Evolutionary conservation across 2,329 filamentous ascomycete genomes (phyloP).

Genomic region (Davidsoniella virescens): DNA sequence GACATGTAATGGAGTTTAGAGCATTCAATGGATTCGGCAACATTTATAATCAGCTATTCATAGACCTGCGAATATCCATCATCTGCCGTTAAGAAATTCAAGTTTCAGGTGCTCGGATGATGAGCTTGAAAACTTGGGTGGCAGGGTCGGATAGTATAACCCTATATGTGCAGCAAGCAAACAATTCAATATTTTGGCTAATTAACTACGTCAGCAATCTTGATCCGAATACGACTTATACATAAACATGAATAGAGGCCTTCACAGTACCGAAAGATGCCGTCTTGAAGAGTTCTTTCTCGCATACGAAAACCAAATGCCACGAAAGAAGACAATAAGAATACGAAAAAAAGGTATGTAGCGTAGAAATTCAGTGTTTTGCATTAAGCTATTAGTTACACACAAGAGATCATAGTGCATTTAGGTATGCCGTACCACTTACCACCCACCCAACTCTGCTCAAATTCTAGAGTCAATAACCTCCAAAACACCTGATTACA

Average conservation of each 20-base stretch:
- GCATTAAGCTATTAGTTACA: conserved; percentile 1
- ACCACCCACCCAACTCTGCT: neutral
- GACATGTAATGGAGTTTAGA: neutral
- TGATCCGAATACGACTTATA: conserved; percentile 8
- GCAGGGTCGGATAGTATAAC: neutral
- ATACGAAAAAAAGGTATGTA: neutral
- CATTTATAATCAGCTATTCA: no score
- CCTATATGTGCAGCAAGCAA: neutral
- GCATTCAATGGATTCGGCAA: no score
- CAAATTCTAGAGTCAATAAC: neutral
- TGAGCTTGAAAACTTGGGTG: neutral
- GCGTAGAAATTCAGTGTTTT: conserved; percentile 3
- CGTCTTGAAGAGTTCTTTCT: no score
- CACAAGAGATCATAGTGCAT: neutral
- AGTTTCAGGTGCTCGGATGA: conserved; percentile 9
- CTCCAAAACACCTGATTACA: neutral
- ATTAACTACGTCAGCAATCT: neutral
- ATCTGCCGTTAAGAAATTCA: neutral
- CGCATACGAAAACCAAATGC: no score
- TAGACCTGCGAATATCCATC: no score
- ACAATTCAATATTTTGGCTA: no score
- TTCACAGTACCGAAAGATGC: no score
- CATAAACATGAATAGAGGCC: neutral
- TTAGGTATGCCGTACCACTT: no score
- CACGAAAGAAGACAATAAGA: neutral